These are phyloP conservation scores for Sarocladium brachiariae DNA, from an alignment of 2,329 filamentous ascomycete genomes.

Conservation along the genomic window DNA sequence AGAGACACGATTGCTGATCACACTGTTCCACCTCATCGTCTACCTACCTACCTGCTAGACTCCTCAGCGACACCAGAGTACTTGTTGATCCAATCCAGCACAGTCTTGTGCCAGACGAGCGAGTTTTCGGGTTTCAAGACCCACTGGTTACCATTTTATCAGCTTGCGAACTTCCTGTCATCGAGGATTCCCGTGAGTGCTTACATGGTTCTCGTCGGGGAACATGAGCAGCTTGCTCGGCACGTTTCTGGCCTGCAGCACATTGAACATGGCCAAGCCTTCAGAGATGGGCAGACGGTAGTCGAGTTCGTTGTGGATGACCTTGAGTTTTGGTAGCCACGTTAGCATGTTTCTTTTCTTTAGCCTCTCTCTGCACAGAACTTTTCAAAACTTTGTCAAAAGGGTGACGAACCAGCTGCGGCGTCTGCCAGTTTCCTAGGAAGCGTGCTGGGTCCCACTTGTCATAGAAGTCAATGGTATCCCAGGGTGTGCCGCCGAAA, in stretches of 20 bases:
- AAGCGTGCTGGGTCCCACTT: conserved; percentile 62
- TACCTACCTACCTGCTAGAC: too few relatives aligned
- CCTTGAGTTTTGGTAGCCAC: too few relatives aligned
- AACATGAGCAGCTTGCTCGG: conserved; percentile 76
- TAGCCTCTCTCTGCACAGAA: too few relatives aligned
- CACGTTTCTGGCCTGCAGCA: conserved; percentile 67
- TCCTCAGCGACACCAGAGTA: conserved; percentile 41
- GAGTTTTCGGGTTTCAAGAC: conserved; percentile 89
- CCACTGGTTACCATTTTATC: conserved; percentile 51
- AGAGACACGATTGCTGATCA: too few relatives aligned
- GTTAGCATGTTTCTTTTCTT: too few relatives aligned
- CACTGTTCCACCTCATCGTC: too few relatives aligned
- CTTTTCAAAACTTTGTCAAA: too few relatives aligned
- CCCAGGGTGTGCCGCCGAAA: conserved; percentile 56
- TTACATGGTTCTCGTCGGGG: conserved; percentile 61
- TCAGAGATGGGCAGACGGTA: conserved; percentile 83
- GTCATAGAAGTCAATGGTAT: conserved; percentile 56
- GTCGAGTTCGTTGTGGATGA: conserved; percentile 84
- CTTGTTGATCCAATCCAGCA: conserved; percentile 70
- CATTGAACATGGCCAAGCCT: conserved; percentile 78
- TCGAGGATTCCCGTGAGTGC: conserved; percentile 13
- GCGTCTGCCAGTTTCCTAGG: conserved; percentile 71
- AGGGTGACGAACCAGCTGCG: conserved; percentile 65
- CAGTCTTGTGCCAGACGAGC: conserved; percentile 81
- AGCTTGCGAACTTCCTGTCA: too few relatives aligned